phyloP scores from a whole-genome alignment of 2,329 filamentous ascomycete genomes.

The Penicillium sclerotiorum region DNA sequence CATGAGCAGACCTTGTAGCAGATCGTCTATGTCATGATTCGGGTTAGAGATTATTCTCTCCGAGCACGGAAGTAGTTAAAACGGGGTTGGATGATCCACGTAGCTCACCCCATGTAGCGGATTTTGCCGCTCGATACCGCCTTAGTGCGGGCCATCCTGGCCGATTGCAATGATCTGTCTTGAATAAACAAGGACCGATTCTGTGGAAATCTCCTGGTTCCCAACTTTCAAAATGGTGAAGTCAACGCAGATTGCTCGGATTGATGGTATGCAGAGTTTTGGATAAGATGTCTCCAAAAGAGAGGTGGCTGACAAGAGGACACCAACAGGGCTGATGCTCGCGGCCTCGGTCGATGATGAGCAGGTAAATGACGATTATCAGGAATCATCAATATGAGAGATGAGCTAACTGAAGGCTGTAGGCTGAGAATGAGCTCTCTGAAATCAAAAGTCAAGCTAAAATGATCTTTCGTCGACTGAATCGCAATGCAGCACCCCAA shows the following conservation, averaged over 20 bases:
- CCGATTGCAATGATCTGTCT: constrained; percentile 8
- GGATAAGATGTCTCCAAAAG: not conserved
- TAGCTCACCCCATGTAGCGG: constrained; percentile 23
- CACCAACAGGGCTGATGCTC: constrained; percentile 76
- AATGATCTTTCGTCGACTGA: constrained; percentile 84
- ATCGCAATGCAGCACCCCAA: constrained; percentile 84
- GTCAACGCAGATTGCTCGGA: constrained; percentile 90
- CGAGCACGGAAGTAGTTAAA: not conserved
- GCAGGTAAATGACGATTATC: constrained; percentile 55
- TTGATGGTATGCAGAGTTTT: constrained; percentile 69
- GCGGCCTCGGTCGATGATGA: constrained; percentile 94
- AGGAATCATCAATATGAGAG: too few species aligned
- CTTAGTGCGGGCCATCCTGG: constrained; percentile 29
- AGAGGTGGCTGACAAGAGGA: constrained; percentile 26
- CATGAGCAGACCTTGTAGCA: constrained; percentile 27
- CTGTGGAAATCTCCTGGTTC: constrained; percentile 6
- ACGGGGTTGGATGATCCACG: constrained; percentile 7
- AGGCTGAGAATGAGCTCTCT: constrained; percentile 73
- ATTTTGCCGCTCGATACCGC: constrained; percentile 40
- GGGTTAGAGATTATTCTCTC: not conserved
- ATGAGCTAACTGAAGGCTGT: constrained; percentile 8
- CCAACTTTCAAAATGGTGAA: constrained; percentile 66
- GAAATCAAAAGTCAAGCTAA: constrained; percentile 92
- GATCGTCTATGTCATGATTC: constrained; percentile 27
- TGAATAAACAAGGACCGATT: constrained; percentile 26